These are phyloP conservation scores for Hyparrhenia diplandra DNA, from an alignment of 176 grass and related monocot species.

Conservation along the genomic window DNA sequence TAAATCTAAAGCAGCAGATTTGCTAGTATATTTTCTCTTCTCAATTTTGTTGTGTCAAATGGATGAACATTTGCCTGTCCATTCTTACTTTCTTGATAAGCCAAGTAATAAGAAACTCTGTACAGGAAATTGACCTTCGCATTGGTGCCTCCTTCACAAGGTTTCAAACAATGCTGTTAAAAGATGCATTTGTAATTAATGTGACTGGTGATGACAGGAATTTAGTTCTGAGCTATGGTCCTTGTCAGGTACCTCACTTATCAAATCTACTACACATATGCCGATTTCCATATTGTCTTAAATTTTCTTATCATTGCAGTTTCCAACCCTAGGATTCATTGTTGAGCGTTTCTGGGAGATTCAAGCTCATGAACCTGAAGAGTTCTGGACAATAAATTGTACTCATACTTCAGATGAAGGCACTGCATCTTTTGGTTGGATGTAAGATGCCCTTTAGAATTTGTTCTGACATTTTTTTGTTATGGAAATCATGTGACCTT, in stretches of 20 bases:
- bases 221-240: slow-evolving; percentile 92
- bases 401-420: slow-evolving; percentile 94
- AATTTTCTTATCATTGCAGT: slow-evolving; percentile 49
- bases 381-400: slow-evolving; percentile 98
- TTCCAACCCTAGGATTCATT: slow-evolving; percentile 98
- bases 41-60: slow-evolving; percentile 25
- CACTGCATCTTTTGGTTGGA: slow-evolving; percentile 76
- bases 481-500: slow-evolving; percentile 16
- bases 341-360: slow-evolving; percentile 96
- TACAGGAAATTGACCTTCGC: slow-evolving; percentile 91
- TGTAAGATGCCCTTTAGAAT: slow-evolving; percentile 51
- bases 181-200: slow-evolving; percentile 90
- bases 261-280: not conserved
- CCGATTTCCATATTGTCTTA: slow-evolving; percentile 20
- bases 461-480: slow-evolving; percentile 1
- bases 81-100: slow-evolving; percentile 19
- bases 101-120: slow-evolving; percentile 14
- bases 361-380: slow-evolving; percentile 92
- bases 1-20: not conserved
- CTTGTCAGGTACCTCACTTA: slow-evolving; percentile 72
- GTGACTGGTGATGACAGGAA: slow-evolving; percentile 66
- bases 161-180: slow-evolving; percentile 95
- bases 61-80: slow-evolving; percentile 11
- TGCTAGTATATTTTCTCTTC: not conserved
- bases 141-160: slow-evolving; percentile 98